These are phyloP conservation scores for Puya raimondii DNA, from an alignment of 176 grass and related monocot genomes.

Conservation along the genomic window DNA sequence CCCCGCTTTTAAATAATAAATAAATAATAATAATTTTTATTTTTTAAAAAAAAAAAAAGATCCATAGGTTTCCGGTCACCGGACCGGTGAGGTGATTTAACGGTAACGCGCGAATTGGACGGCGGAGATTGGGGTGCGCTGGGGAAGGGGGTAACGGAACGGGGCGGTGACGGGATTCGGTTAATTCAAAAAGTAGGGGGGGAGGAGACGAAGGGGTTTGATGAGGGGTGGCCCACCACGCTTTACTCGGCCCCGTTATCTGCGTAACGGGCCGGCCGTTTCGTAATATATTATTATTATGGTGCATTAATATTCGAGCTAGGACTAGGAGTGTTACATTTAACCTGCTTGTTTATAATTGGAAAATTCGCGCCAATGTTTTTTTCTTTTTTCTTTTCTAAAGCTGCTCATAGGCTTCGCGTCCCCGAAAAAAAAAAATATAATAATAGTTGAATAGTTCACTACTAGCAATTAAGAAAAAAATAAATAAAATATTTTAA, in stretches of 20 bases:
- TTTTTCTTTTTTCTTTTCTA: too few relatives aligned
- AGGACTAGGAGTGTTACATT: too few relatives aligned
- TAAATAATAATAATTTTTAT: constrained; percentile 14
- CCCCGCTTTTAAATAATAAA: constrained; percentile 17
- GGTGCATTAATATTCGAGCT: too few relatives aligned
- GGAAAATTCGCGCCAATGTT: too few relatives aligned
- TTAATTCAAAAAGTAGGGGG: constrained; percentile 9
- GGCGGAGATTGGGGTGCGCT: not conserved
- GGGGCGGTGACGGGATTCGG: constrained; percentile 4
- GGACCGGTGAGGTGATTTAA: not conserved
- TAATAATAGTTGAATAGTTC: too few relatives aligned
- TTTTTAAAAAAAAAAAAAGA: too few relatives aligned
- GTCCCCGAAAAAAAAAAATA: too few relatives aligned
- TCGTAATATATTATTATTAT: not conserved
- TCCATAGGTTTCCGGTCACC: not conserved
- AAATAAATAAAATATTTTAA: too few relatives aligned
- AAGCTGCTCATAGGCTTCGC: too few relatives aligned
- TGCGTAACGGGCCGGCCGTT: not conserved
- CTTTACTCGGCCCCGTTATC: constrained; percentile 10
- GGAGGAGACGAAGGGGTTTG: constrained; percentile 12
- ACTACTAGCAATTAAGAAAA: too few relatives aligned
- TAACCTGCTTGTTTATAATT: too few relatives aligned
- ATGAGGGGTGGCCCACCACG: constrained; percentile 6
- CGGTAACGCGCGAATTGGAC: not conserved
- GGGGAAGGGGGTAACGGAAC: not conserved